Evolutionary conservation across 768 basidiomycete genomes (phyloP), one percentile per base, ranked within the genome.

Genomic region (Lentinula guzmanii): DNA sequence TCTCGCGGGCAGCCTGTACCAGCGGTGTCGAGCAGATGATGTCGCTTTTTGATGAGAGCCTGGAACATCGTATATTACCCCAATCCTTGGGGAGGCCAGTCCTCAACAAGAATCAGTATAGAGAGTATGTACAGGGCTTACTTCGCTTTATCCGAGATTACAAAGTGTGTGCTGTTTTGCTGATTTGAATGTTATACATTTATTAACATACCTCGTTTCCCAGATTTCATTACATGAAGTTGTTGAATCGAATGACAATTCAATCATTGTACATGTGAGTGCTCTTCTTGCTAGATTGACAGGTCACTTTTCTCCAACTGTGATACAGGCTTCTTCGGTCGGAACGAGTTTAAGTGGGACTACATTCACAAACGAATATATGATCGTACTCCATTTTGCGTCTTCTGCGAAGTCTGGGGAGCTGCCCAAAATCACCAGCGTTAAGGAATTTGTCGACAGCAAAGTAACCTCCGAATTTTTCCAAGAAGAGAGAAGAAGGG

Each of bases 61-160:
- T 78, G 8, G 73, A 73, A 46, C 75, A 76, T 60, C 70, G 71
- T 4, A 75, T 75, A 51, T 64, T 77, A 9, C 76, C 76, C 2
- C 63, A 67, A 24, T 71, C 71, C 15, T 62, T 77, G 28, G 70
- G 70, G 46, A 68, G 73, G 51, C 75, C 74, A 9, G 72, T 76
- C 16, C 67, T 75, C 39, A 74, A 70, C 61, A 76, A 75, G 60
- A 67, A 69, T 18, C 69, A 72, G 52, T 76, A 75, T 62, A 57
- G 66, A 34, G 67, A 71, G 16, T 76, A 75, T 56, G 66, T 73
- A 59, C 66, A 62, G 48, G 69, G 66, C 10, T 31, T 75, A 16
- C 64, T 70, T 42, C 65, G 65, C 7, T 59, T 75, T 41, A 72
- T 76, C 61, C 67, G 65, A 35, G 43, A 58, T 1, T 72, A 70